These are phyloP conservation scores for Scenedesmus sp. DNA, from an alignment of 163 green algal genomes.

Conservation along the genomic window DNA sequence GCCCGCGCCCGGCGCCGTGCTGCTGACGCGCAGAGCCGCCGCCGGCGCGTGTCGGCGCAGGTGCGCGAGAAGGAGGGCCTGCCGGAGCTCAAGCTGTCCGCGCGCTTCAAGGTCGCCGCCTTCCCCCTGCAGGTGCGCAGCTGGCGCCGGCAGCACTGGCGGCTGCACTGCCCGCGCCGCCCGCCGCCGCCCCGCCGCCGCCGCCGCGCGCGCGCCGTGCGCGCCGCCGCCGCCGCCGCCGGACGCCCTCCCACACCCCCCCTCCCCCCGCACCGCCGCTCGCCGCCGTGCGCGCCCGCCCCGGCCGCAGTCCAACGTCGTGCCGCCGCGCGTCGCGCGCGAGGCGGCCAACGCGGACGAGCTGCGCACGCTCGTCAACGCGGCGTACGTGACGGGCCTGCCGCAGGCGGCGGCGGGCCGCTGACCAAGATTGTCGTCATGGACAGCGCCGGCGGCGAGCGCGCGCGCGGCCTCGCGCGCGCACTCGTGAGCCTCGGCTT, in stretches of 20 bases:
- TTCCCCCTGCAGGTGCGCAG: slow-evolving; percentile 25
- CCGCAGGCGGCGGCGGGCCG: background rate
- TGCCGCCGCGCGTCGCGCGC: slow-evolving; percentile 12
- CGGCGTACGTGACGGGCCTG: slow-evolving; percentile 38
- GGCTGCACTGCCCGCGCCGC: background rate
- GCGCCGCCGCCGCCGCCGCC: too few relatives aligned
- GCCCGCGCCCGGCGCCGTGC: too few relatives aligned
- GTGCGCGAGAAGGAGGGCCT: slow-evolving; percentile 32
- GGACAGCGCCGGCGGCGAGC: slow-evolving; percentile 36
- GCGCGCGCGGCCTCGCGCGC: slow-evolving; percentile 26
- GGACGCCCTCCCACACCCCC: too few relatives aligned
- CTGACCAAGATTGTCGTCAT: slow-evolving; percentile 43
- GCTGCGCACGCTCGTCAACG: slow-evolving; percentile 34
- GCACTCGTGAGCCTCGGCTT: slow-evolving; percentile 19
- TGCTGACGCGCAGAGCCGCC: too few relatives aligned
- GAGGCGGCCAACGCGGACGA: slow-evolving; percentile 16
- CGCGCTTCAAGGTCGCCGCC: slow-evolving; percentile 42
- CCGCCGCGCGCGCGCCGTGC: too few relatives aligned
- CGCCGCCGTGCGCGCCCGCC: too few relatives aligned
- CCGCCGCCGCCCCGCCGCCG: too few relatives aligned
- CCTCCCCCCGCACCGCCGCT: too few relatives aligned
- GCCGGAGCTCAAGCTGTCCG: slow-evolving; percentile 39
- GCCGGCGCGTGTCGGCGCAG: too few relatives aligned
- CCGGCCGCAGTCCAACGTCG: too few relatives aligned
- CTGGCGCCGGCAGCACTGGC: background rate